Base-by-base conservation (phyloP, 805 yeast genomes). In the Starmerella vaccinii region DNA sequence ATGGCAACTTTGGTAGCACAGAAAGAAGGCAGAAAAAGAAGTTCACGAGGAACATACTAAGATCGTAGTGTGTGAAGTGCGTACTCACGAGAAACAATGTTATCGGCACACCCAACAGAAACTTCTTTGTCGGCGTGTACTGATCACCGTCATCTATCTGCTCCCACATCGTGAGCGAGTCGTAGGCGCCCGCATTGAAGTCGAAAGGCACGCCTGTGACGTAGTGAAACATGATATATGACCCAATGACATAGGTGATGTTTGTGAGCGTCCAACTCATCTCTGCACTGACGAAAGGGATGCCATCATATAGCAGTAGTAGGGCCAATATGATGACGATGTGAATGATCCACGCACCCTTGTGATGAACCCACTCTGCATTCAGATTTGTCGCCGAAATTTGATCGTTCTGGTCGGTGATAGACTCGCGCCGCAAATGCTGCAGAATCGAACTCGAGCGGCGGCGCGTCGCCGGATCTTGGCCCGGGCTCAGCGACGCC, bases 181-280 rank as follows among this genome's bases (percentile, higher is more conserved):
- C 98, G 68, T 84, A 92, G 0, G 97, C 97, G 39, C 98, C 98
- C 37, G 84, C 82, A 64, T 57, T 92, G 71, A 90, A 89, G 61
- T 92, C 98, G 64, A 90, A 92, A 0, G 98, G 98, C 2, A 95
- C 88, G 34, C 98, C 98, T 62, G 90, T 92, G 41, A 92, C 86
- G 65, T 85, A 82, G 67, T 90, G 98, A 65, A 90, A 92, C 97
- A 90, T 92, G 55, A 90, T 78, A 65, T 88, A 92, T 0, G 94
- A 81, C 4, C 97, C 97, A 57, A 84, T 77, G 49, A 84, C 90
- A 65, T 90, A 90, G 5, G 95, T 81, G 46, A 83, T 76, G 64
- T 90, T 92, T 6, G 97, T 90, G 58, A 92, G 68, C 2, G 97
- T 86, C 98, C 98, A 90, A 53, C 84, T 77, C 75, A 88, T 76